phyloP scores from a whole-genome alignment of 768 basidiomycete species.

The Auriscalpium orientale region DNA sequence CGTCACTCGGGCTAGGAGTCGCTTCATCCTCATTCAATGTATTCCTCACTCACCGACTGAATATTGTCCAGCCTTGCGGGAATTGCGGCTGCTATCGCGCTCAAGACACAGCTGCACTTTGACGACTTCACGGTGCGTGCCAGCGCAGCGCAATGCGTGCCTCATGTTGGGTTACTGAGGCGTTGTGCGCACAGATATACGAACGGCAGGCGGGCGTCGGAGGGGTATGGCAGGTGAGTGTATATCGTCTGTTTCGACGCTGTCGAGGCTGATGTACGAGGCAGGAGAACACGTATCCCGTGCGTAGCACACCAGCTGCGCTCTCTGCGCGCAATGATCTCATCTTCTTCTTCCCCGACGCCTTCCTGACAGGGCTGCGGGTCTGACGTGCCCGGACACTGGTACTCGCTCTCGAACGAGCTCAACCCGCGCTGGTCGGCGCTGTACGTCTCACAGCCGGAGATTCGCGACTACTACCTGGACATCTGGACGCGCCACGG shows the following conservation, averaged over 20 bases:
- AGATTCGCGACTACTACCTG: slow-evolving; percentile 23
- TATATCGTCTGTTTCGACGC: neutral
- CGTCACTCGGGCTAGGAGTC: neutral
- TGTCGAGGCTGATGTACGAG: neutral
- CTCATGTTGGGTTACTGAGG: neutral
- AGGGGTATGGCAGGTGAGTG: slow-evolving; percentile 21
- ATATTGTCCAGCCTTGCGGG: slow-evolving; percentile 18
- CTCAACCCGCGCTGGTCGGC: slow-evolving; percentile 21
- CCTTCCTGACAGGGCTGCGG: slow-evolving; percentile 19
- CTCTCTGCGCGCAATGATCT: neutral
- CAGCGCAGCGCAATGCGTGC: no score
- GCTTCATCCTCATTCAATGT: neutral
- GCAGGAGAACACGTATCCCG: slow-evolving; percentile 22
- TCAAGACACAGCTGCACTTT: slow-evolving; percentile 24
- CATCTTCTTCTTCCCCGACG: neutral
- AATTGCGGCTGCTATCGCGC: slow-evolving; percentile 22
- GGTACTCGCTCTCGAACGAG: slow-evolving; percentile 23
- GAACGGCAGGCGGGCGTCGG: slow-evolving; percentile 23
- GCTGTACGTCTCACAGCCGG: slow-evolving; percentile 18
- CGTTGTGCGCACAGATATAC: slow-evolving; percentile 21
- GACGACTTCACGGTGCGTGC: slow-evolving; percentile 24
- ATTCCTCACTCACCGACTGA: neutral
- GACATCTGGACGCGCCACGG: slow-evolving; percentile 14
- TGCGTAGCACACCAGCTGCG: slow-evolving; percentile 1
- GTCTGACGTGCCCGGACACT: slow-evolving; percentile 19